Base-by-base conservation (phyloP, 345 rosid genomes). In the Brassica rapa region DNA sequence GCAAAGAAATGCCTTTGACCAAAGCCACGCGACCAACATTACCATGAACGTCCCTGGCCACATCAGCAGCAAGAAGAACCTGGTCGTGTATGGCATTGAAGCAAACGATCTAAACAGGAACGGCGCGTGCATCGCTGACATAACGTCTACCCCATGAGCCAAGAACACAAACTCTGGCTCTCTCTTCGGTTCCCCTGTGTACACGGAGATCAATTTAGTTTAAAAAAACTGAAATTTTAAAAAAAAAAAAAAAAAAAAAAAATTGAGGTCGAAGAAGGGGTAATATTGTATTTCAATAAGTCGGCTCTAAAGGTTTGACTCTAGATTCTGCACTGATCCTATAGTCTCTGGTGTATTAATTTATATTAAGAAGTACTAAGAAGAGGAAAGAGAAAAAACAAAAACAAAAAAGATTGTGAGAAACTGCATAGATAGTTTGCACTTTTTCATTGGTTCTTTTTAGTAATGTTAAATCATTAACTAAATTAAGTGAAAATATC, bases 81-180 rank as follows among this genome's bases (percentile, higher is more conserved):
- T 78, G 1, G 77, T 68, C 1, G 78, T 29, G 82, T 77, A 93
- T 0, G 99, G 96, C 65, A 83, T 32, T 0, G 99, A 90, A 2
- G 92, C 84, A 11, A 83, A 56, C 6, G 93, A 83, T 70, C 97
- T 78, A 56, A 74, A 77, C 19, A 88, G 84, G 63, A 91, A 93
- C 0, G 96, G 93, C 5, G 77, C 88, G 62, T 96, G 99, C 87
- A 90, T 71, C 2, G 89, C 64, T 0, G 91, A 85, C 35, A 84
- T 64, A 1, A 96, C 25, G 75, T 96, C 99, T 14, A 96, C 97
- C 3, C 82, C 92, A 75, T 96, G 99, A 1, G 97, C 99, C 41
- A 96, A 83, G 89, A 96, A 96, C 72, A 96, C 99, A 16, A 96
- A 96, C 81, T 91, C 97, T 10, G 99, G 91, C 14, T 81, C 90